phyloP scores from a whole-genome alignment of 495 filamentous ascomycete species.

The Penicillium cosmopolitanum region DNA sequence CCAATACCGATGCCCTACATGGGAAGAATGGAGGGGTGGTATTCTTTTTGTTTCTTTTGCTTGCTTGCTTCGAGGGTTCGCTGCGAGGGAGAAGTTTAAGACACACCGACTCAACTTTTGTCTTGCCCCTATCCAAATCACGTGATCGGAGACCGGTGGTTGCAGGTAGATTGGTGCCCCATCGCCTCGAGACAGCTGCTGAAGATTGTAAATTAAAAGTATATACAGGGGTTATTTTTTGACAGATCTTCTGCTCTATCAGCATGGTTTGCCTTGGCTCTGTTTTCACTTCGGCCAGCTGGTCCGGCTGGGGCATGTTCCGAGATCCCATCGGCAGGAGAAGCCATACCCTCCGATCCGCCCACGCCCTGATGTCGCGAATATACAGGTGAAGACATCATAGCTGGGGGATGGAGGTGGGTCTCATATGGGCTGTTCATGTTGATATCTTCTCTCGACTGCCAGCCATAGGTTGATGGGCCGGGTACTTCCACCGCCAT shows the following conservation, averaged over 20 bases:
- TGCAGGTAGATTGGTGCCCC: conserved; percentile 4
- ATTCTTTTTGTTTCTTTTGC: not conserved
- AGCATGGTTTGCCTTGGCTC: conserved; percentile 2
- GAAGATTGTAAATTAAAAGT: conserved; percentile 24
- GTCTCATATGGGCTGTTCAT: conserved; percentile 17
- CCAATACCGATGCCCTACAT: conserved; percentile 1
- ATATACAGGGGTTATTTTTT: conserved; percentile 24
- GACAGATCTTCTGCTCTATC: conserved; percentile 26
- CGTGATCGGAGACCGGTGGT: conserved; percentile 1
- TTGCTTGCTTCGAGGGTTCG: too few species aligned
- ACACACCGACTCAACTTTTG: not conserved
- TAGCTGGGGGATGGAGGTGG: conserved; percentile 8
- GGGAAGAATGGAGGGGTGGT: not conserved
- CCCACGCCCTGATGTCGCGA: conserved; percentile 11
- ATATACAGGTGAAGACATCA: conserved; percentile 14
- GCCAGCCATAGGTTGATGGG: conserved; percentile 18
- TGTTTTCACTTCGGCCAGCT: not conserved
- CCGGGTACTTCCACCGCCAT: conserved; percentile 7
- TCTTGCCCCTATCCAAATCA: not conserved
- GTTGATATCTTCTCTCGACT: conserved; percentile 7
- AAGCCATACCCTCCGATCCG: conserved; percentile 10
- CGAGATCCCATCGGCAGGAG: conserved; percentile 3
- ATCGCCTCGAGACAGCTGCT: not conserved
- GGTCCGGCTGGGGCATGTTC: conserved; percentile 8
- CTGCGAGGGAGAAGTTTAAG: conserved; percentile 6